Percentiles rank a stretch among this genome's conserved stretches.
phyloP scores from a whole-genome alignment of 371 early-diverging fungal genomes.

The Entomophthora muscae region DNA sequence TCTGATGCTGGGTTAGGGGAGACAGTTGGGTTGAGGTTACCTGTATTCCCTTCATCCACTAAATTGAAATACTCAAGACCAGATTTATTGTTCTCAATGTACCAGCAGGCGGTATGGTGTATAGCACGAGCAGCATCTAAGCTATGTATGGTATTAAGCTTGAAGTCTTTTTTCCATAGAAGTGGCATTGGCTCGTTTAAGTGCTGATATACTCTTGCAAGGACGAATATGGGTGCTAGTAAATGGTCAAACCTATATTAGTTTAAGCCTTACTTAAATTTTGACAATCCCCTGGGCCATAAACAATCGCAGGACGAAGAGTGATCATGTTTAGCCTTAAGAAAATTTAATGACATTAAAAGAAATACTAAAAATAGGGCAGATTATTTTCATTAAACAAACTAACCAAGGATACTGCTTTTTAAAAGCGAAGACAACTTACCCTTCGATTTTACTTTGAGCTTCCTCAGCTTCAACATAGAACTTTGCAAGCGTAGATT shows the following conservation, averaged over 20 bases:
- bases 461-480: not conserved
- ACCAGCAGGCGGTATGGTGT: conserved; percentile 47
- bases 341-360: no score
- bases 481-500: not conserved
- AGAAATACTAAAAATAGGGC: no score
- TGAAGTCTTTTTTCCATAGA: conserved; percentile 76
- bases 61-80: conserved; percentile 43
- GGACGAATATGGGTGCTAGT: conserved; percentile 73
- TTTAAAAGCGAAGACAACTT: no score
- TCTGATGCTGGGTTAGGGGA: conserved; percentile 25
- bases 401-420: no score
- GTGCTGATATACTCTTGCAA: conserved; percentile 74
- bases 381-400: no score
- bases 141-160: conserved; percentile 86
- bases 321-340: conserved; percentile 3
- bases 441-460: not conserved
- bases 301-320: not conserved
- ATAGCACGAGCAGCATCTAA: conserved; percentile 62
- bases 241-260: not conserved
- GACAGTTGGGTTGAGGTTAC: conserved; percentile 13
- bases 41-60: conserved; percentile 57
- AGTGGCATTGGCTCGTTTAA: conserved; percentile 72
- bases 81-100: conserved; percentile 20
- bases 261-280: conserved; percentile 3
- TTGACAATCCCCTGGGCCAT: not conserved